Conservation (phyloP, 257 asterid genomes). For the Galeopsis tetrahit region DNA sequence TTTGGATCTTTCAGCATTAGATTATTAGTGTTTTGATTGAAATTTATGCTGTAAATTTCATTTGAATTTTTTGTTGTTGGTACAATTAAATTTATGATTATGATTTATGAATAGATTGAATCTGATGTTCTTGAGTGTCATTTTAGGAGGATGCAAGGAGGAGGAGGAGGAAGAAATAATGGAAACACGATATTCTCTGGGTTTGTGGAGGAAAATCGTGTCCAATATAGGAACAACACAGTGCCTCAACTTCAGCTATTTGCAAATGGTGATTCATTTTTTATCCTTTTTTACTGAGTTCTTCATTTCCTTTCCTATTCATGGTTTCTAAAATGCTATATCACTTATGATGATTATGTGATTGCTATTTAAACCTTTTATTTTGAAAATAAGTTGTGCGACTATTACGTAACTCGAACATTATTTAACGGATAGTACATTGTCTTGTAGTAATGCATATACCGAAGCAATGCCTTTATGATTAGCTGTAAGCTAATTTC, state of each 20-base stretch:
- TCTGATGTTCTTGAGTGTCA: slow-evolving; percentile 27
- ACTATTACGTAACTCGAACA: neutral
- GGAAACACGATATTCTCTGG: slow-evolving; percentile 49
- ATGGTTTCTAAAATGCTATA: slow-evolving; percentile 2
- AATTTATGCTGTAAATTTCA: neutral
- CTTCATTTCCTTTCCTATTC: neutral
- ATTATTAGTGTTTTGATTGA: slow-evolving; percentile 24
- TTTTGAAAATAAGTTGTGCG: slow-evolving; percentile 3
- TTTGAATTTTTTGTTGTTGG: neutral
- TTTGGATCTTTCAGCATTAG: slow-evolving; percentile 31
- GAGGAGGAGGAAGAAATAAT: slow-evolving; percentile 51
- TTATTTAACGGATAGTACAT: neutral
- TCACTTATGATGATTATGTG: slow-evolving; percentile 19
- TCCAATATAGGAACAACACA: slow-evolving; percentile 45
- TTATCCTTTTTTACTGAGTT: neutral
- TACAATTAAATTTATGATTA: neutral
- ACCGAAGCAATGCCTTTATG: slow-evolving; percentile 5
- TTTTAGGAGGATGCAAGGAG: slow-evolving; percentile 68
- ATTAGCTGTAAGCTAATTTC: neutral
- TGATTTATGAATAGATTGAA: slow-evolving; percentile 26
- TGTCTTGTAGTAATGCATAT: neutral
- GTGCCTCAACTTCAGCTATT: slow-evolving; percentile 73
- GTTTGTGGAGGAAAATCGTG: slow-evolving; percentile 49
- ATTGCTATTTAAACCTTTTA: neutral
- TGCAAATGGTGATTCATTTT: slow-evolving; percentile 56